Base-by-base conservation (phyloP, 208 protist species). In the Endotrypanum monterogeii region DNA sequence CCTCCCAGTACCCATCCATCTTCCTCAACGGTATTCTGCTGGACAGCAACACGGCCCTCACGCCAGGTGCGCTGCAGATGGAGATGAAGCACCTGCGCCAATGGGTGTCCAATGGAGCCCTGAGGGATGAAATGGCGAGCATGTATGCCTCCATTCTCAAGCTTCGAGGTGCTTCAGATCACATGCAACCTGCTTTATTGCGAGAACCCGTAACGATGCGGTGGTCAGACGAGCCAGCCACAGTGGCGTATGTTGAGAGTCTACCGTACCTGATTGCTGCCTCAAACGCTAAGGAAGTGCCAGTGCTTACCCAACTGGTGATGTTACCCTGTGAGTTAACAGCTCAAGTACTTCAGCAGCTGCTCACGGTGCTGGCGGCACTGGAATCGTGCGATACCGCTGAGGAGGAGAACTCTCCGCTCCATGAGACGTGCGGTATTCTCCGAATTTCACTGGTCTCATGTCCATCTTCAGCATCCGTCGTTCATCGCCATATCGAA, bases 131-230 rank as follows among this genome's bases (percentile, higher is more conserved):
- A 44, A 83, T 84, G 46, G 55, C 54, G 18, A 51, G 89, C 73
- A 62, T 94, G 41, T 94, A 93, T 73, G 65, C 74, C 1, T 54
- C 66, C 65, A 87, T 96, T 52, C 39, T 93, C 71, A 23, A 82
- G 30, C 60, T 74, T 12, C 74, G 73, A 57, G 77, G 67, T n/a
- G 88, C 84, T 0, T 63, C 51, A 7, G 62, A 77, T 44, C 62
- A 75, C 57, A 5, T 78, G 46, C 78, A 78, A 35, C 60, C 62
- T 1, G 73, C 67, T 18, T 41, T 83, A n/a, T 23, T 74, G 28
- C 44, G 62, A 9, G 25, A 62, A 3, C 63, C 74, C 28, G 35
- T 30, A 51, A 73, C 67, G 35, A 74, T 82, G 67, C 57, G 48
- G 35, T 78, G 71, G 71, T 46, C 70, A 0, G 39, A 48, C 54